A percentile compares a stretch with the other conserved stretches of the same genome.
Evolutionary conservation across 2,329 filamentous ascomycete genomes (phyloP).

Genomic region (Colletotrichum filicis): DNA sequence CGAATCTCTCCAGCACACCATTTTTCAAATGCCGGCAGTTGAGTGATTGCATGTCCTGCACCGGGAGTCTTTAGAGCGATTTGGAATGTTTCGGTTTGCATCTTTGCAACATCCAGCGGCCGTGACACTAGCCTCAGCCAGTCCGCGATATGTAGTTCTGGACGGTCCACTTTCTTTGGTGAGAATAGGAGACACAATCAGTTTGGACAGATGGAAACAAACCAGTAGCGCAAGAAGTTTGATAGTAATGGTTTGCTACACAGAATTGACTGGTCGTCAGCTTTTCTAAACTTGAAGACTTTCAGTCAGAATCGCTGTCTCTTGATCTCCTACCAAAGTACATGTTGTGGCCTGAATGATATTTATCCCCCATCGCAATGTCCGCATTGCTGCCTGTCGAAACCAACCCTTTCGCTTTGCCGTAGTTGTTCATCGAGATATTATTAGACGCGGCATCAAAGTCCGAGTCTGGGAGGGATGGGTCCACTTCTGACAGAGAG

Average conservation of each 20-base stretch:
- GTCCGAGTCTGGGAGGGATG: constrained; percentile 15
- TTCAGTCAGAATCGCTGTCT: background rate
- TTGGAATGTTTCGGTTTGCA: background rate
- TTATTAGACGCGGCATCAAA: background rate
- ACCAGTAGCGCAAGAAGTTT: background rate
- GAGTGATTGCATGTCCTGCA: background rate
- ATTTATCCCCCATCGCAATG: constrained; percentile 10
- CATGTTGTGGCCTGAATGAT: background rate
- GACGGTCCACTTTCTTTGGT: background rate
- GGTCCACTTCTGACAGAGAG: constrained; percentile 14
- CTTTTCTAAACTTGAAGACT: background rate
- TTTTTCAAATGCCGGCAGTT: background rate
- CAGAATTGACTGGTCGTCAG: background rate
- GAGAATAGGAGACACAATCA: background rate
- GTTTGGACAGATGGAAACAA: background rate
- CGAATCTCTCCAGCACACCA: constrained; percentile 1
- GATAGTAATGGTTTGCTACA: background rate
- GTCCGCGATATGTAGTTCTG: background rate
- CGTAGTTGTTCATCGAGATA: background rate
- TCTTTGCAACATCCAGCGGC: constrained; percentile 11
- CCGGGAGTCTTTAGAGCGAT: background rate
- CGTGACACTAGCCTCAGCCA: constrained; percentile 6
- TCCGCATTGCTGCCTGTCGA: background rate
- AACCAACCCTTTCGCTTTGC: background rate
- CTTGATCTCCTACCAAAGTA: constrained; percentile 16